Conservation (phyloP, 768 basidiomycete genomes). For the Rhodotorula paludigena region DNA sequence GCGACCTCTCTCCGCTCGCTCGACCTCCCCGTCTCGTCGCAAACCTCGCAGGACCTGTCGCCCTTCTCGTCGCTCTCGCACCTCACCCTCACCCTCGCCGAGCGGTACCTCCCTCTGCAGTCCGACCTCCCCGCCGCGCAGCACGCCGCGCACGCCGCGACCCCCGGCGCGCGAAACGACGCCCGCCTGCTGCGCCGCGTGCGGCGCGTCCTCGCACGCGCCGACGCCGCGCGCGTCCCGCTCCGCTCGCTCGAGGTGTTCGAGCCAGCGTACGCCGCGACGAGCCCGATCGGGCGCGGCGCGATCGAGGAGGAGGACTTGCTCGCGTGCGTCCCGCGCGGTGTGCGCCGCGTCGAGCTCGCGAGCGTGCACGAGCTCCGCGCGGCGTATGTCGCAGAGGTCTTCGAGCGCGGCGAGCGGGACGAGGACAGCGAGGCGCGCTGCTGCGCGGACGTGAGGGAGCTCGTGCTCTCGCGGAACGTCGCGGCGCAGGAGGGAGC, state of each 20-base stretch:
- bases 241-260: constrained; percentile 11
- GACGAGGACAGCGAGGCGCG: background rate
- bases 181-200: background rate
- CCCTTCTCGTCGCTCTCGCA: background rate
- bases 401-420: background rate
- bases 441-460: background rate
- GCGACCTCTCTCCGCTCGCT: background rate
- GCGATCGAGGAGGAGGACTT: constrained; percentile 1
- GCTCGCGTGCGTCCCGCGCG: background rate
- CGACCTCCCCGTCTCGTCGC: constrained; percentile 25
- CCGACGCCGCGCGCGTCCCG: background rate
- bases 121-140: background rate
- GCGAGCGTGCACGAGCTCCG: background rate
- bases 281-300: background rate
- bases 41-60: constrained; percentile 15
- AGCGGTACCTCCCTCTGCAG: constrained; percentile 21
- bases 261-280: constrained; percentile 13
- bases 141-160: no score
- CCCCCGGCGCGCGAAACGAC: background rate
- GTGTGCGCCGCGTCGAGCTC: constrained; percentile 8
- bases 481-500: background rate
- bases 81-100: constrained; percentile 29
- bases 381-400: background rate
- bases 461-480: background rate
- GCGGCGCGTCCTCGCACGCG: background rate